Conservation (phyloP, 257 asterid genomes). For the Nicotiana undulata region DNA sequence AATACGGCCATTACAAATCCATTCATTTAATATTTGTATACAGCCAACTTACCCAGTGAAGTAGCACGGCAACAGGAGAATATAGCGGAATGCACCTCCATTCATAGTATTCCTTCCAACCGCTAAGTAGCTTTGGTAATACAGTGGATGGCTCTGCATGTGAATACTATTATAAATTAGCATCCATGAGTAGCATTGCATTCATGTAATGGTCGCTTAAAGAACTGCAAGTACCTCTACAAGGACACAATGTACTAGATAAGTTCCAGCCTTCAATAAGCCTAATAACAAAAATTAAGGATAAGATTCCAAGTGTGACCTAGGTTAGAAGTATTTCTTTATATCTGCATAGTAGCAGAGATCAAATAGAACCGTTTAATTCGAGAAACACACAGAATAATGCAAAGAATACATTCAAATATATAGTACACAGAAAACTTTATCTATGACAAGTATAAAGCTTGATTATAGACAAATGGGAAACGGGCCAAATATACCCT, state of each 20-base stretch:
- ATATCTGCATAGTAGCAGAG: not conserved
- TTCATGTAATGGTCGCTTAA: not conserved
- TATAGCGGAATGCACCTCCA: constrained; percentile 82
- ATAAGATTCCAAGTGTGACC: not conserved
- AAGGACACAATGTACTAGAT: constrained; percentile 54
- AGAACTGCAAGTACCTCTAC: constrained; percentile 48
- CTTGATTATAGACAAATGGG: not conserved
- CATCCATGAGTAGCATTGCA: not conserved
- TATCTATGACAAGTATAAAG: not conserved
- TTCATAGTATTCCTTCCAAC: constrained; percentile 84
- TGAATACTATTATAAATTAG: constrained; percentile 9
- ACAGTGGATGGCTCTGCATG: constrained; percentile 52
- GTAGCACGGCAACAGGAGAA: constrained; percentile 87
- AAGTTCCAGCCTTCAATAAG: constrained; percentile 49
- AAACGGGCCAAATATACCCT: too few relatives aligned
- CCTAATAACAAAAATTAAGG: constrained; percentile 26
- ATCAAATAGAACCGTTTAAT: not conserved
- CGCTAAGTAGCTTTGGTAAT: constrained; percentile 23
- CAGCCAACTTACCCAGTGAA: constrained; percentile 75
- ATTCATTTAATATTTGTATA: not conserved
- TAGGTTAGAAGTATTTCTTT: not conserved
- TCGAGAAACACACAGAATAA: not conserved
- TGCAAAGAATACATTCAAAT: not conserved
- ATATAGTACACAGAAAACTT: not conserved
- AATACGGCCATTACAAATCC: not conserved